Base-by-base conservation (phyloP, 1,139 yeast genomes). In the Diutina rugosa region DNA sequence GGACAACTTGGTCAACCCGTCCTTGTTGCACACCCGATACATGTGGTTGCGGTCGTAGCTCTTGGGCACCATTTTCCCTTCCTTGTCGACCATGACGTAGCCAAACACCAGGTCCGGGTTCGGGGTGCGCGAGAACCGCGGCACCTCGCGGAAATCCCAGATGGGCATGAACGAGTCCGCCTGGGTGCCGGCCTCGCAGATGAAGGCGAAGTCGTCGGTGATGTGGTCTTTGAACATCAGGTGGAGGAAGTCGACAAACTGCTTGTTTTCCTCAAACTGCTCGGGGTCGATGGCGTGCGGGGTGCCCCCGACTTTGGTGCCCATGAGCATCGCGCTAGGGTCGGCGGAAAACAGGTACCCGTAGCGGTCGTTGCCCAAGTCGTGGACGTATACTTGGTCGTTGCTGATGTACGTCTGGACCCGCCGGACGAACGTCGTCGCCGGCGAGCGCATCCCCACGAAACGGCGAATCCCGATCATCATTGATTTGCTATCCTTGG, bases 41-140 rank as follows among this genome's bases (percentile, higher is more conserved):
- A 84, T 73, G 32, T 67, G 64, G 64, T 87, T 88, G 4, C 72
- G 65, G 64, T 87, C 82, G 62, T 82, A 88, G n/a, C 82, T 72
- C 1, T 70, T 77, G 0, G 74, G 73, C 2, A 81, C 69, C 59
- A 87, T 84, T 56, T 74, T 72, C 0, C 87, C 86, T n/a, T 72
- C 67, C 0, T 64, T 69, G 61, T 80, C 79, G 4, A 88, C 85
- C 61, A 77, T 77, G 6, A 87, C 83, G 63, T 85, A 86, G 0
- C 96, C 96, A 58, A 84, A 73, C 1, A 83, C 82, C 63, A 85
- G 86, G 60, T 85, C 90, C 5, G 86, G 80, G 29, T 84, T 87
- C 0, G 95, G 90, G 26, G 81, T 78, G 58, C 95, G 75, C 12
- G 88, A 88, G 61, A 79, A 82, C 29, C 80, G 72, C 0, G 95